A percentile compares a stretch with the other conserved stretches of the same genome.
These are phyloP conservation scores for Asterophora parasitica DNA, from an alignment of 768 basidiomycete species.

Conservation along the genomic window DNA sequence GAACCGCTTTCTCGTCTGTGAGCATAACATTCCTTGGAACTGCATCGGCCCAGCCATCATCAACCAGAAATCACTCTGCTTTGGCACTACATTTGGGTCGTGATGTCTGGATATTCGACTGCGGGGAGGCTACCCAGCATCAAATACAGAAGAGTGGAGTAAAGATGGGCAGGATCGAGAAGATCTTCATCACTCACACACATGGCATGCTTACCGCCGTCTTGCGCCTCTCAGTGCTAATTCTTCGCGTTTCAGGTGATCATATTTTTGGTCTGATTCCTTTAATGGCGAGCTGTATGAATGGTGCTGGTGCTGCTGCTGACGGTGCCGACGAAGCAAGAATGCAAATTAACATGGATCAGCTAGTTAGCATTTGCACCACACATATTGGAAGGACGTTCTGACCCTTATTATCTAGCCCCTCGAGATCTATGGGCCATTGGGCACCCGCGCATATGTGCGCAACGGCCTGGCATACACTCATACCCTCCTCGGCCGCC, in stretches of 20 bases:
- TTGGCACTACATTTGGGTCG: constrained; percentile 60
- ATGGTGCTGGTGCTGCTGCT: constrained; percentile 66
- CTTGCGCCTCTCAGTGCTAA: neutral
- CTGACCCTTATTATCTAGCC: constrained; percentile 34
- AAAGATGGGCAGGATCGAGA: constrained; percentile 76
- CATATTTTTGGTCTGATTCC: constrained; percentile 77
- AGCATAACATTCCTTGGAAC: constrained; percentile 77
- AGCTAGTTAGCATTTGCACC: constrained; percentile 26
- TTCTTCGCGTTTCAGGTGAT: constrained; percentile 48
- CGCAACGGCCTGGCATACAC: constrained; percentile 65
- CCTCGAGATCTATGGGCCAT: constrained; percentile 82
- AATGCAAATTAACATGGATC: constrained; percentile 27
- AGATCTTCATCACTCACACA: constrained; percentile 86
- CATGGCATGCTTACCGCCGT: constrained; percentile 50
- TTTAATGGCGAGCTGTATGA: constrained; percentile 61
- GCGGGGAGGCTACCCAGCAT: constrained; percentile 80
- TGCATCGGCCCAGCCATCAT: constrained; percentile 76
- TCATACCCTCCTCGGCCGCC: constrained; percentile 56
- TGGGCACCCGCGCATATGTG: constrained; percentile 78
- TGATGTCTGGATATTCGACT: constrained; percentile 83
- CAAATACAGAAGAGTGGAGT: constrained; percentile 67
- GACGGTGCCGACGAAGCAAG: constrained; percentile 62
- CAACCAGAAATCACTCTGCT: constrained; percentile 74
- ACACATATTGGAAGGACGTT: neutral
- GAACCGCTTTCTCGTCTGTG: constrained; percentile 26